These are phyloP conservation scores for Talaromyces sp. DNA, from an alignment of 2,329 filamentous ascomycete genomes.

Conservation along the genomic window DNA sequence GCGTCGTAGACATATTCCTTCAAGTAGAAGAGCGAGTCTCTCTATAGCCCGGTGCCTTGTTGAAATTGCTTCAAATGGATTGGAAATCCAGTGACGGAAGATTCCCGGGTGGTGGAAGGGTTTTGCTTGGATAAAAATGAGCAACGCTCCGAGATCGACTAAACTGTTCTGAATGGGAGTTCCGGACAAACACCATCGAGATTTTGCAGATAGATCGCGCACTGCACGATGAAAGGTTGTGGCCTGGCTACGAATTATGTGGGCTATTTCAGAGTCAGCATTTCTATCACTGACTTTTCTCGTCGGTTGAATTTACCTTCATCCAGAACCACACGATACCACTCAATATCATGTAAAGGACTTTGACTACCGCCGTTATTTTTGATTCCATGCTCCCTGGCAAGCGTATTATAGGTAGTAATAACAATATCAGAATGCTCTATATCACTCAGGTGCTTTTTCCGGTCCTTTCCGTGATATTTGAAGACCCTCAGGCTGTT, in stretches of 20 bases:
- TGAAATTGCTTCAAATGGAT: constrained; percentile 36
- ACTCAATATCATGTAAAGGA: constrained; percentile 28
- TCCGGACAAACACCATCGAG: constrained; percentile 54
- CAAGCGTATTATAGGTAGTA: constrained; percentile 49
- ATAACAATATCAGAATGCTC: constrained; percentile 43
- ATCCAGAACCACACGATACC: constrained; percentile 45
- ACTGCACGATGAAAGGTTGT: constrained; percentile 48
- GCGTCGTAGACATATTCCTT: constrained; percentile 29
- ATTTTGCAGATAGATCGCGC: constrained; percentile 40
- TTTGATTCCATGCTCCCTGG: constrained; percentile 32
- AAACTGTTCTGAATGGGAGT: constrained; percentile 56
- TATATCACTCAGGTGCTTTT: constrained; percentile 27
- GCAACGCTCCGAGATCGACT: constrained; percentile 51
- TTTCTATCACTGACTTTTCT: not conserved
- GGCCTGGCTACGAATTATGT: constrained; percentile 50
- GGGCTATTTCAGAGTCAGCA: constrained; percentile 35
- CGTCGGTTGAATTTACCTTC: constrained; percentile 39
- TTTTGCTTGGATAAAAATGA: constrained; percentile 47
- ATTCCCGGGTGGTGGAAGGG: constrained; percentile 42
- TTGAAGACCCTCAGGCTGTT: constrained; percentile 29
- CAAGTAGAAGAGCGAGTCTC: constrained; percentile 30
- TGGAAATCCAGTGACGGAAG: constrained; percentile 47
- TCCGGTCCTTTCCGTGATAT: constrained; percentile 39
- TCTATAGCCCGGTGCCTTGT: constrained; percentile 24
- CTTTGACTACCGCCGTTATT: constrained; percentile 11